Conservation (phyloP, 495 filamentous ascomycete genomes). For the Penicillium crystallinum region DNA sequence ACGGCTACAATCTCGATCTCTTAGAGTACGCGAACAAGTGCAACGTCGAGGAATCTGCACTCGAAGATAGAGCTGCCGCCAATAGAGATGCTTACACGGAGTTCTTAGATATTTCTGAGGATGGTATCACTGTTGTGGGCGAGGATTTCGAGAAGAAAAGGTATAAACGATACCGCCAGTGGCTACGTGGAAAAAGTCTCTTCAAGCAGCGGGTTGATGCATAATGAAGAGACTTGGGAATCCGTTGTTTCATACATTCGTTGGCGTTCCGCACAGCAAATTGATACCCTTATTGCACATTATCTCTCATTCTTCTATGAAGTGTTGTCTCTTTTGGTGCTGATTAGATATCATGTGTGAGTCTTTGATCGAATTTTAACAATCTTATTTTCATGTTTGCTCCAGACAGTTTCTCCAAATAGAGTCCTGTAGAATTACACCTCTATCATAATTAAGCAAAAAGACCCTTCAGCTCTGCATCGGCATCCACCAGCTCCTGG, state of each 20-base stretch:
- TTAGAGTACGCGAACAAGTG: constrained; percentile 64
- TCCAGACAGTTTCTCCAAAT: background rate
- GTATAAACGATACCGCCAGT: constrained; percentile 93
- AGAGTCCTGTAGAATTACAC: background rate
- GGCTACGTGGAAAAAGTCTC: constrained; percentile 85
- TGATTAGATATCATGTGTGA: background rate
- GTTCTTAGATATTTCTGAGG: constrained; percentile 68
- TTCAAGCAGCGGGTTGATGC: constrained; percentile 83
- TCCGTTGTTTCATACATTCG: background rate
- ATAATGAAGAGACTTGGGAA: constrained; percentile 15
- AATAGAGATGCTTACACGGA: constrained; percentile 71
- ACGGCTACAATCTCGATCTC: constrained; percentile 57
- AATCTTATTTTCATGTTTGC: background rate
- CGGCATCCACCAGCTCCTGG: constrained; percentile 32
- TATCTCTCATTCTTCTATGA: background rate
- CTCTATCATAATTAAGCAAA: constrained; percentile 10
- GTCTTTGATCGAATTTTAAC: background rate
- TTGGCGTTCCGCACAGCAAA: constrained; percentile 10
- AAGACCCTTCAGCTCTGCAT: constrained; percentile 29
- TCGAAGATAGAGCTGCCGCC: constrained; percentile 49
- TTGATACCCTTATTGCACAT: constrained; percentile 16
- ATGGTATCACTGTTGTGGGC: constrained; percentile 79
- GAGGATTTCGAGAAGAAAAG: constrained; percentile 85
- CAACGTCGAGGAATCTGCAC: constrained; percentile 31
- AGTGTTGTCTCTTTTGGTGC: background rate